Evolutionary conservation across 2,329 filamentous ascomycete genomes (phyloP).

Genomic region (Domatiomyces globalis): DNA sequence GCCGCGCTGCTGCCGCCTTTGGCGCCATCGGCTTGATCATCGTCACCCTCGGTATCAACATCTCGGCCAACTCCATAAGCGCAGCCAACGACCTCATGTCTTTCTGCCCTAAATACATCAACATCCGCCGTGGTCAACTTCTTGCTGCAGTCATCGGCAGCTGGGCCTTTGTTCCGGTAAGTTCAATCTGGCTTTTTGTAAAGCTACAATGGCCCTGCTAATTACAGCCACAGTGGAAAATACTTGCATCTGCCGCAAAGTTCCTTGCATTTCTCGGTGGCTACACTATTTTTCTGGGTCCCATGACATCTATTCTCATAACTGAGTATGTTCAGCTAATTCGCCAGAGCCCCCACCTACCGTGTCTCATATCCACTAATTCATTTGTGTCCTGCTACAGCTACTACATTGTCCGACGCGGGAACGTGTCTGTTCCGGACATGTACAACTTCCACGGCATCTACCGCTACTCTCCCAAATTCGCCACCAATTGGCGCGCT

Average conservation of each 20-base stretch:
- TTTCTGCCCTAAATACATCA: slow-evolving; percentile 40
- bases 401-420: slow-evolving; percentile 12
- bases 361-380: slow-evolving; percentile 1
- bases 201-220: slow-evolving; percentile 2
- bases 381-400: slow-evolving; percentile 1
- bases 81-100: slow-evolving; percentile 44
- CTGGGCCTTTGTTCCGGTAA: slow-evolving; percentile 43
- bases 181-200: not conserved
- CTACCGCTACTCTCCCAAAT: slow-evolving; percentile 12
- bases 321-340: slow-evolving; percentile 8
- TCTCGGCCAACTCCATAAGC: slow-evolving; percentile 39
- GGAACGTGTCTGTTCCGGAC: slow-evolving; percentile 12
- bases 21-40: slow-evolving; percentile 35
- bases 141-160: slow-evolving; percentile 39
- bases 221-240: slow-evolving; percentile 39
- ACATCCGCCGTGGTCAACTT: slow-evolving; percentile 43
- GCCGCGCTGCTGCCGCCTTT: slow-evolving; percentile 34
- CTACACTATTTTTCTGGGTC: slow-evolving; percentile 51
- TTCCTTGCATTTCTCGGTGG: slow-evolving; percentile 54
- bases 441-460: slow-evolving; percentile 17
- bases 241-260: slow-evolving; percentile 42
- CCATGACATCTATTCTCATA: slow-evolving; percentile 47
- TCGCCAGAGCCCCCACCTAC: not conserved
- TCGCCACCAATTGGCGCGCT: slow-evolving; percentile 34
- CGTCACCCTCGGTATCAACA: slow-evolving; percentile 37